A percentile compares a stretch with the other conserved stretches of the same genome.
phyloP scores from a whole-genome alignment of 257 asterid genomes.

The Orobanche coerulescens region DNA sequence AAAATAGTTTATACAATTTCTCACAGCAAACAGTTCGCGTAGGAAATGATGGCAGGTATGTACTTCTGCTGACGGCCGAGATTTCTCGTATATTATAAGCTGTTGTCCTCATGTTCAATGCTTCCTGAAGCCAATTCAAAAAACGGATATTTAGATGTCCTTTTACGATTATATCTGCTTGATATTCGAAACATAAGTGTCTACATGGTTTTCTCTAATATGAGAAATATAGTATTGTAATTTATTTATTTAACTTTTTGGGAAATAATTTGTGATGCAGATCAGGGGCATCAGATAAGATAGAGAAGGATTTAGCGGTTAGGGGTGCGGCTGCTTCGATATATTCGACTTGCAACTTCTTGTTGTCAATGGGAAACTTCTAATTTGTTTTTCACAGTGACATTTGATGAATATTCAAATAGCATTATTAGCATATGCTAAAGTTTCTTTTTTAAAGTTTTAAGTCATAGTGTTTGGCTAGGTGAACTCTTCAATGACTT shows the following conservation, averaged over 20 bases:
- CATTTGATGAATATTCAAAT: conserved; percentile 10
- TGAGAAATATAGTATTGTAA: too few species aligned
- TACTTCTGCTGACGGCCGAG: background rate
- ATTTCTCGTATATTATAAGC: background rate
- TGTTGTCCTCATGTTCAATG: background rate
- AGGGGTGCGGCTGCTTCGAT: conserved; percentile 93
- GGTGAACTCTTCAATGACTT: too few species aligned
- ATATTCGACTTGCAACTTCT: conserved; percentile 82
- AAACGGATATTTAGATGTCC: too few species aligned
- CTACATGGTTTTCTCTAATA: too few species aligned
- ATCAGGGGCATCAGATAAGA: conserved; percentile 30
- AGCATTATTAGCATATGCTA: background rate
- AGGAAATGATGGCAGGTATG: conserved; percentile 35
- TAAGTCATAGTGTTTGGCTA: too few species aligned
- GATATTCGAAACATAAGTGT: too few species aligned
- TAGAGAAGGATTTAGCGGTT: conserved; percentile 53
- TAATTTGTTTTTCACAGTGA: background rate
- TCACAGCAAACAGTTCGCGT: conserved; percentile 24
- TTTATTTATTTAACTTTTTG: background rate
- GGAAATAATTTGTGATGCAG: too few species aligned
- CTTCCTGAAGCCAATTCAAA: too few species aligned
- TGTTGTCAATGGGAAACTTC: conserved; percentile 46
- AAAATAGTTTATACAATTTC: conserved; percentile 22
- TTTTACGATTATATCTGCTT: background rate
- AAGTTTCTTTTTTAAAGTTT: too few species aligned